Evolutionary conservation across 2,329 filamentous ascomycete genomes (phyloP).

Genomic region (Fusarium sp.): DNA sequence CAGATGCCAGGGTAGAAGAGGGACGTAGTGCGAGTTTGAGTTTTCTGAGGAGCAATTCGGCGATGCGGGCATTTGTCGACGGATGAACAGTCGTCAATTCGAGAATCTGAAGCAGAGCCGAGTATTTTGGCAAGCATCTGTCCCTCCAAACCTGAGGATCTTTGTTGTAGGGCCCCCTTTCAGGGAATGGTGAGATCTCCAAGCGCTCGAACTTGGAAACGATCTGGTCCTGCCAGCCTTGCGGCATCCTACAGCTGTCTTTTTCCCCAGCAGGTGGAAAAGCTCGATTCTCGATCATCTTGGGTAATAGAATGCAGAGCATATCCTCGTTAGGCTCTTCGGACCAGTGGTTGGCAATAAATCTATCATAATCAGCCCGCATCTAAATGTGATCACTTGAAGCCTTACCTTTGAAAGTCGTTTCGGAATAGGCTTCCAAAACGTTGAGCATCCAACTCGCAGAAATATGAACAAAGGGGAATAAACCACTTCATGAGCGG

Average conservation of each 20-base stretch:
- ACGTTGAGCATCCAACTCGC: constrained; percentile 74
- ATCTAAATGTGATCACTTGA: constrained; percentile 30
- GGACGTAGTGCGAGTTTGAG: constrained; percentile 71
- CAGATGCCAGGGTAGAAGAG: constrained; percentile 65
- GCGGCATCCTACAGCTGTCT: constrained; percentile 66
- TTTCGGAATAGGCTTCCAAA: constrained; percentile 83
- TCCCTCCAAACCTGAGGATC: constrained; percentile 69
- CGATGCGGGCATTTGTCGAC: constrained; percentile 71
- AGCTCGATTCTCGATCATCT: constrained; percentile 65
- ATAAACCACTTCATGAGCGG: constrained; percentile 78
- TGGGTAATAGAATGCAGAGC: constrained; percentile 73
- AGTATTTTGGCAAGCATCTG: constrained; percentile 72
- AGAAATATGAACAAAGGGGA: constrained; percentile 83
- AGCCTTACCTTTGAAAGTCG: constrained; percentile 78
- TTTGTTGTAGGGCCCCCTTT: constrained; percentile 69
- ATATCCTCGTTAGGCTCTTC: constrained; percentile 71
- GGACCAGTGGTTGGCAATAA: constrained; percentile 78
- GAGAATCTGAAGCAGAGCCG: constrained; percentile 71
- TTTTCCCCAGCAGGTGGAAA: constrained; percentile 63
- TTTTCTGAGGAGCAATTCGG: constrained; percentile 71
- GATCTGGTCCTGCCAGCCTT: constrained; percentile 78
- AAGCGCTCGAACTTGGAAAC: constrained; percentile 73
- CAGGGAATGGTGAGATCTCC: constrained; percentile 71
- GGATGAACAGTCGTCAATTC: constrained; percentile 70
- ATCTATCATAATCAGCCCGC: constrained; percentile 61